These are phyloP conservation scores for Claviceps monticola DNA, from an alignment of 2,329 filamentous ascomycete genomes.

Conservation along the genomic window DNA sequence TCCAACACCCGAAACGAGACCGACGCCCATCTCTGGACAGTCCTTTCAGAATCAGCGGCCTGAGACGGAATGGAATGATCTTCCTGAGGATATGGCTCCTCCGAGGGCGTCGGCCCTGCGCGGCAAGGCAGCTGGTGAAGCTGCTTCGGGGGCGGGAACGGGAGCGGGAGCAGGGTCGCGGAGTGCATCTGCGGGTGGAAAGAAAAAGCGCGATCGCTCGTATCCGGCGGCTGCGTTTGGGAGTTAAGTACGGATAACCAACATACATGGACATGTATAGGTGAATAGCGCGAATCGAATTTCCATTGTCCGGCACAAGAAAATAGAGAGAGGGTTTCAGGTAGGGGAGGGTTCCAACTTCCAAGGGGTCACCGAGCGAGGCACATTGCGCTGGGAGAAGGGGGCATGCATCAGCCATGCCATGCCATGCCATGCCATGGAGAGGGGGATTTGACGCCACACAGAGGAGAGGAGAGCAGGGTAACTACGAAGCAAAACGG, in stretches of 20 bases:
- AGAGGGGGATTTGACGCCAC: too few relatives aligned
- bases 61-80: constrained; percentile 51
- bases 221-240: constrained; percentile 52
- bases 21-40: constrained; percentile 16
- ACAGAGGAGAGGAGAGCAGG: too few relatives aligned
- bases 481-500: too few relatives aligned
- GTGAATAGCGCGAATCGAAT: too few relatives aligned
- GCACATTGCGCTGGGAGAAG: too few relatives aligned
- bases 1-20: background rate
- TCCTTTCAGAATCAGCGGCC: constrained; percentile 48
- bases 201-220: constrained; percentile 45
- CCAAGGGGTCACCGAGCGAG: too few relatives aligned
- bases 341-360: too few relatives aligned
- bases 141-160: constrained; percentile 30
- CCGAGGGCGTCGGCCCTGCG: background rate
- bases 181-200: constrained; percentile 36
- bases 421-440: too few relatives aligned
- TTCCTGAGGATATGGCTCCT: constrained; percentile 44
- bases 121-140: constrained; percentile 15
- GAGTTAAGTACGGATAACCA: background rate
- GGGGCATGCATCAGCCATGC: too few relatives aligned
- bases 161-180: constrained; percentile 39
- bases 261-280: background rate
- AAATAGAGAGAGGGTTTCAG: too few relatives aligned
- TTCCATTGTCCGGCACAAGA: too few relatives aligned